These are phyloP conservation scores for Saccharomycopsis hybrid DNA, from an alignment of 1,139 yeast species.

Conservation along the genomic window DNA sequence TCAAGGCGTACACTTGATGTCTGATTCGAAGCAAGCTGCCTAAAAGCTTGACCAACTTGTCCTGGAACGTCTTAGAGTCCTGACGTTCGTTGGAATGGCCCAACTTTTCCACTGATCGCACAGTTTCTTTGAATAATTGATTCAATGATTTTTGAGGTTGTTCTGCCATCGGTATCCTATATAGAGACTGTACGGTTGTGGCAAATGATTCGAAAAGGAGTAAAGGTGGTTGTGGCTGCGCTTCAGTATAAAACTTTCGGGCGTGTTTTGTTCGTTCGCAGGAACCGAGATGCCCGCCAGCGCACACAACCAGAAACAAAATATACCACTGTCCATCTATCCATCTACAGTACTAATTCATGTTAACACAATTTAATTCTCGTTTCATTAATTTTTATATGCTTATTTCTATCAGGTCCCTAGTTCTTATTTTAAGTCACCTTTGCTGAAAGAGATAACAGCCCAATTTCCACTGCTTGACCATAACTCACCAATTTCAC, in stretches of 20 bases:
- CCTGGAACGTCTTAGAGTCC: constrained; percentile 32
- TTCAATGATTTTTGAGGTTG: constrained; percentile 7
- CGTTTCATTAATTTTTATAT: too few species aligned
- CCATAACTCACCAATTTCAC: constrained; percentile 73
- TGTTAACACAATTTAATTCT: too few species aligned
- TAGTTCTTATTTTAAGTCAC: neutral
- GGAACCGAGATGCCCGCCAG: too few species aligned
- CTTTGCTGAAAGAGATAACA: constrained; percentile 50
- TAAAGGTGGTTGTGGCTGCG: too few species aligned
- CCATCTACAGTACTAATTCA: too few species aligned
- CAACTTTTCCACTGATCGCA: constrained; percentile 5
- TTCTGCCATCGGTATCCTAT: neutral
- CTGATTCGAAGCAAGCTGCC: constrained; percentile 30
- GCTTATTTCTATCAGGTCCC: too few species aligned
- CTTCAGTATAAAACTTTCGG: too few species aligned
- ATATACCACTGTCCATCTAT: too few species aligned
- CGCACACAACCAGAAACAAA: too few species aligned
- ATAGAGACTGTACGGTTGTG: too few species aligned
- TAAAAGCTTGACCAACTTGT: constrained; percentile 24
- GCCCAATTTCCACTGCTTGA: constrained; percentile 90
- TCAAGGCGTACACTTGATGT: constrained; percentile 28
- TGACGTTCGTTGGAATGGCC: constrained; percentile 24
- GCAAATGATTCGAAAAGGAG: too few species aligned
- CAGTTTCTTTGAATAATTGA: constrained; percentile 5
- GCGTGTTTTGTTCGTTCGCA: too few species aligned